Conservation (phyloP, 306 rosid genomes). For the Spatholobus suberectus region DNA sequence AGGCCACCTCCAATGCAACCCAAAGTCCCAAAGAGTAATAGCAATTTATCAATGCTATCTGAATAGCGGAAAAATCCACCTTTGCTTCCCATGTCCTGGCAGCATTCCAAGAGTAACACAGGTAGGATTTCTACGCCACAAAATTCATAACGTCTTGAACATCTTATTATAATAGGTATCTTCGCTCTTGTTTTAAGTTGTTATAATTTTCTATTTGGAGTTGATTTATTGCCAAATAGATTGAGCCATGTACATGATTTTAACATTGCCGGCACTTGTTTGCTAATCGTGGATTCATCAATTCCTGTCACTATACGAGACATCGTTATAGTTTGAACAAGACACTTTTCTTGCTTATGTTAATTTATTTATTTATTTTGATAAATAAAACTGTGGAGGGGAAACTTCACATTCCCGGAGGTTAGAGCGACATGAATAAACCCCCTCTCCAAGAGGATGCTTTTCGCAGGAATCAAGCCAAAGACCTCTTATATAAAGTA, state of each 20-base stretch:
- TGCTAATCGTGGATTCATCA: background rate
- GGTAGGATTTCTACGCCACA: background rate
- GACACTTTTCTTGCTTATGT: background rate
- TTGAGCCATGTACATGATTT: background rate
- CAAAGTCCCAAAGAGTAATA: slow-evolving; percentile 67
- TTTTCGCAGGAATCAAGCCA: no score
- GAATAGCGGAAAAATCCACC: slow-evolving; percentile 62
- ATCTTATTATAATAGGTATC: background rate
- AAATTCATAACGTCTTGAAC: background rate
- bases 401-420: no score
- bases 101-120: slow-evolving; percentile 18
- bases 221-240: background rate
- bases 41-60: slow-evolving; percentile 65
- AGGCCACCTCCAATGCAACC: slow-evolving; percentile 88
- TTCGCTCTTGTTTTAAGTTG: background rate
- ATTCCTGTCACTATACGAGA: slow-evolving; percentile 7
- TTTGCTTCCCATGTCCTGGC: slow-evolving; percentile 51
- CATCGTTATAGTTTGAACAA: background rate
- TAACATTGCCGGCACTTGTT: slow-evolving; percentile 47
- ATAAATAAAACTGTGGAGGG: no score
- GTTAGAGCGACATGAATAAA: no score
- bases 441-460: no score
- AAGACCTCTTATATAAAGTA: no score
- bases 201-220: background rate
- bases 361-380: no score